These are phyloP conservation scores for Oryza coarctata DNA, from an alignment of 176 grass and related monocot species.

Conservation along the genomic window DNA sequence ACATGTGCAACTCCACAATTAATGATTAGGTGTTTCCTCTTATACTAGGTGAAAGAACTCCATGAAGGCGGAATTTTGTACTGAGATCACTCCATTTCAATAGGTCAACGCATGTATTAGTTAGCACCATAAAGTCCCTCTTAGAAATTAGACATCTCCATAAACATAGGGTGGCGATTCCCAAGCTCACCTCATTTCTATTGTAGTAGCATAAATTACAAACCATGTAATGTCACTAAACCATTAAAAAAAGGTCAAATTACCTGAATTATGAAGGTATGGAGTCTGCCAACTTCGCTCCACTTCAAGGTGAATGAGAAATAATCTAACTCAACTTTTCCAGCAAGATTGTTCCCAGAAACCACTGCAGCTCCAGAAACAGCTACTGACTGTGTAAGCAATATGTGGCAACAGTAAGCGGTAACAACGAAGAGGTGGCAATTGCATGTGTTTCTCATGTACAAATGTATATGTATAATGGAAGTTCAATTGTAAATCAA, in stretches of 20 bases:
- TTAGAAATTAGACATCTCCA: not conserved
- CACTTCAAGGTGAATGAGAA: conserved; percentile 80
- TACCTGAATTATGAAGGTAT: conserved; percentile 77
- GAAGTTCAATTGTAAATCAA: not conserved
- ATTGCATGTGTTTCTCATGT: not conserved
- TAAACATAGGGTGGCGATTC: not conserved
- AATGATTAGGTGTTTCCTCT: not conserved
- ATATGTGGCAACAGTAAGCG: not conserved
- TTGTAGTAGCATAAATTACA: not conserved
- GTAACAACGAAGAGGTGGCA: not conserved
- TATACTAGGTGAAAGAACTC: not conserved
- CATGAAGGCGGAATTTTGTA: not conserved
- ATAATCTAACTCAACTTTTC: conserved; percentile 65
- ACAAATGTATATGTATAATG: not conserved
- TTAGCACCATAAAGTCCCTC: not conserved
- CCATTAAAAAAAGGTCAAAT: not conserved
- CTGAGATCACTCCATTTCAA: not conserved
- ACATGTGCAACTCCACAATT: not conserved
- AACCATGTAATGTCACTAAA: not conserved
- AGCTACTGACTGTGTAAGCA: conserved; percentile 55
- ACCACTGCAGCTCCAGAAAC: conserved; percentile 66
- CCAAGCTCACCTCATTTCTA: not conserved
- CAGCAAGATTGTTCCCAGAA: conserved; percentile 75
- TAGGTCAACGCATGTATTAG: not conserved
- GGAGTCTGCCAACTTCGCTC: conserved; percentile 88